Evolutionary conservation across 208 protist genomes (phyloP).

Genomic region (Crithidia bombi): DNA sequence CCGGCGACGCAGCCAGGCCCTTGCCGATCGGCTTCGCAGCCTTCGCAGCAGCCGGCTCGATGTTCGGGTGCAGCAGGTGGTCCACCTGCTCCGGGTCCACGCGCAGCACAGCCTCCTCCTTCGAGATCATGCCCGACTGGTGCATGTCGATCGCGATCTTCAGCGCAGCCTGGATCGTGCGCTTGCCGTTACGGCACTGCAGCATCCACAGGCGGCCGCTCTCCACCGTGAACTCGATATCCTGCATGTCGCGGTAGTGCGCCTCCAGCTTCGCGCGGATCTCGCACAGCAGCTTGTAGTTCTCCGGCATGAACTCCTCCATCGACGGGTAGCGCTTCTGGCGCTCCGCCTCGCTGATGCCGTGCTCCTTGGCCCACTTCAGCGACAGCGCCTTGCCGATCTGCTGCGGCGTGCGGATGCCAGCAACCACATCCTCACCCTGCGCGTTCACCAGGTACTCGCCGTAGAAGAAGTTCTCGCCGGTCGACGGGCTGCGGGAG

Average conservation of each 20-base stretch:
- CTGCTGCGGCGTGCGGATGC: constrained; percentile 94
- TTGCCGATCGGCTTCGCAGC: constrained; percentile 78
- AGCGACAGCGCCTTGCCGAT: constrained; percentile 67
- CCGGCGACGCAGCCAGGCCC: constrained; percentile 93
- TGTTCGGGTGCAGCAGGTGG: constrained; percentile 90
- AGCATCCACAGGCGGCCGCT: constrained; percentile 94
- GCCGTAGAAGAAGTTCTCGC: constrained; percentile 94
- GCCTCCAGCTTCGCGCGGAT: constrained; percentile 83
- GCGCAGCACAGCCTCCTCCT: constrained; percentile 89
- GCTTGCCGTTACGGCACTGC: constrained; percentile 94
- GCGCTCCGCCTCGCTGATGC: constrained; percentile 72
- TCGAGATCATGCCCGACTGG: constrained; percentile 89
- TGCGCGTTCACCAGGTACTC: constrained; percentile 96
- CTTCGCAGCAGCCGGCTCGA: constrained; percentile 67
- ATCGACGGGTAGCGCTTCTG: constrained; percentile 71
- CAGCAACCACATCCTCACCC: constrained; percentile 96
- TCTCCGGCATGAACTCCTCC: constrained; percentile 86
- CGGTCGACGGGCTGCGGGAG: constrained; percentile 93
- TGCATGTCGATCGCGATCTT: constrained; percentile 93
- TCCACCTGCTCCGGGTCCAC: constrained; percentile 86
- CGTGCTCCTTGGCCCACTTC: constrained; percentile 76
- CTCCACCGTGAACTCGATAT: constrained; percentile 97
- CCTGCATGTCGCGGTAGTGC: constrained; percentile 96
- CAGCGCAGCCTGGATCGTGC: constrained; percentile 91
- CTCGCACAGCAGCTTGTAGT: constrained; percentile 86